Evolutionary conservation across 2,329 filamentous ascomycete genomes (phyloP).

Genomic region (Colletotrichum echinochloae): DNA sequence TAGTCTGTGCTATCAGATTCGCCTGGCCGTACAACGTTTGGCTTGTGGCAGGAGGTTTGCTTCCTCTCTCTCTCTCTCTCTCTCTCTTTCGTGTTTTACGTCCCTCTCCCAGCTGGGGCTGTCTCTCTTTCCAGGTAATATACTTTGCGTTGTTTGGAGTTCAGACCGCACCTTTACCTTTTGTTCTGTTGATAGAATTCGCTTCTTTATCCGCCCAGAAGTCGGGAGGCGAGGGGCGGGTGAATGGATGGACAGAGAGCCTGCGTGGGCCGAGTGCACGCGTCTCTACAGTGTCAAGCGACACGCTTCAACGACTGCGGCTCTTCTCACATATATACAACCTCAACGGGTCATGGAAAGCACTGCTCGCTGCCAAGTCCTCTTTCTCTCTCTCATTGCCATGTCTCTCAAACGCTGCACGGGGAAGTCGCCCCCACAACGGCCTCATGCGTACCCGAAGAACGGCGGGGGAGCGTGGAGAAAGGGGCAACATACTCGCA

Average conservation of each 20-base stretch:
- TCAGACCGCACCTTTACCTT: neutral
- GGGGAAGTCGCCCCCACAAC: neutral
- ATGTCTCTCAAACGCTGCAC: neutral
- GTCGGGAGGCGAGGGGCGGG: neutral
- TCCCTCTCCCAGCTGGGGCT: neutral
- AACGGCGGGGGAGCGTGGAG: neutral
- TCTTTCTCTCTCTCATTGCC: neutral
- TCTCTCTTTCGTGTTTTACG: no score
- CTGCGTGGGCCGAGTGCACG: neutral
- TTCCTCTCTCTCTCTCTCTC: neutral
- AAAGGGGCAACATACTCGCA: neutral
- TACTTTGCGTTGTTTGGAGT: slow-evolving; percentile 3
- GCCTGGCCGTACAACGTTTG: neutral
- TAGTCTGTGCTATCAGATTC: slow-evolving; percentile 4
- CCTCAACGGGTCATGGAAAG: neutral
- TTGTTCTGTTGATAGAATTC: neutral
- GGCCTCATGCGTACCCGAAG: neutral
- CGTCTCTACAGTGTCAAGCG: neutral
- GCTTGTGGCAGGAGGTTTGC: neutral
- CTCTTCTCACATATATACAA: neutral
- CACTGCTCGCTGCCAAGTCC: neutral
- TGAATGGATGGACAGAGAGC: neutral
- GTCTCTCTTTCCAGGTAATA: neutral
- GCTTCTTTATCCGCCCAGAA: neutral
- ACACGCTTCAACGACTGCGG: neutral